Percentiles rank a stretch among this genome's conserved stretches.
Conservation (phyloP, 2,329 filamentous ascomycete species). For the Arthrobotrys megalospora region DNA sequence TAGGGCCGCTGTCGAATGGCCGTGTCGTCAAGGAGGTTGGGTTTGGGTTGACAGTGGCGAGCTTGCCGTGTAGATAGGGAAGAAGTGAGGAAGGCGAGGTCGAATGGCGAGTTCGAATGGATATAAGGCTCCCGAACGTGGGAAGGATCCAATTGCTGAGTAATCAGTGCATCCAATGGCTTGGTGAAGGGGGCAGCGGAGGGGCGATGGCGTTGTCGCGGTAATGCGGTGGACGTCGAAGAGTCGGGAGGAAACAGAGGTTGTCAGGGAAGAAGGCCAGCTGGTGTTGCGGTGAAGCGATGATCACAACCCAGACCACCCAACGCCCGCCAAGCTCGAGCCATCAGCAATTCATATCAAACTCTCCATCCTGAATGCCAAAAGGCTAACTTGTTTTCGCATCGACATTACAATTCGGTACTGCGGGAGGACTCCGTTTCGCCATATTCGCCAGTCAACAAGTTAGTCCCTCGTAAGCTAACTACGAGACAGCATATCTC, state of each 20-base stretch:
- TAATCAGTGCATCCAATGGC: constrained; percentile 10
- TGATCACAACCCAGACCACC: constrained; percentile 32
- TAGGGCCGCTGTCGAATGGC: not conserved
- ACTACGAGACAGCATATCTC: not conserved
- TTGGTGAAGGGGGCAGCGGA: constrained; percentile 3
- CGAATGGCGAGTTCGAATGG: not conserved
- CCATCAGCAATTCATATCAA: constrained; percentile 27
- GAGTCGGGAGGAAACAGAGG: constrained; percentile 11
- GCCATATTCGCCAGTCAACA: not conserved
- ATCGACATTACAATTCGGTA: constrained; percentile 17
- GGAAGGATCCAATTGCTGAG: constrained; percentile 55
- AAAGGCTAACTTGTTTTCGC: constrained; percentile 8
- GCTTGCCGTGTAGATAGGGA: not conserved
- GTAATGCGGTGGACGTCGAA: not conserved
- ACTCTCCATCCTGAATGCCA: not conserved
- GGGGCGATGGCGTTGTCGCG: not conserved
- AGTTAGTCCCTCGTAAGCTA: not conserved
- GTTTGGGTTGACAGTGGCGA: constrained; percentile 1
- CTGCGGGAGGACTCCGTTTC: constrained; percentile 5
- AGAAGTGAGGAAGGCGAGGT: not conserved
- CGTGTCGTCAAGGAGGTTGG: constrained; percentile 5
- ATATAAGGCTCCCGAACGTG: not conserved
- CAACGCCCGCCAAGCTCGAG: constrained; percentile 51
- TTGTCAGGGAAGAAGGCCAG: constrained; percentile 29
- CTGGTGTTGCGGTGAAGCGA: constrained; percentile 44